phyloP scores from a whole-genome alignment of 2,329 filamentous ascomycete species.

The Capronia epimyces region DNA sequence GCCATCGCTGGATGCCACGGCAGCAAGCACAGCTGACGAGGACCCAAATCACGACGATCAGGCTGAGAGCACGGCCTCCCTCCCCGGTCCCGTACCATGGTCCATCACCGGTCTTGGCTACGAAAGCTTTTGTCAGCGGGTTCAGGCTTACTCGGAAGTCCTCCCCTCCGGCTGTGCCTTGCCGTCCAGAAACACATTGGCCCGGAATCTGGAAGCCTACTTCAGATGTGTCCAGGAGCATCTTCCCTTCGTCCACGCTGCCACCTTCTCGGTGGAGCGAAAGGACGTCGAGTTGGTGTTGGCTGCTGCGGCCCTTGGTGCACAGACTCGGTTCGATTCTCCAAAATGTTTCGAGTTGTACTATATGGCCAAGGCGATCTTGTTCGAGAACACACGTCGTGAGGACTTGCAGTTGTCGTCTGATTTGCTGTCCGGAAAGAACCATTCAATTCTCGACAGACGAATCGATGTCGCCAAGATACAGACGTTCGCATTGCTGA shows the following conservation, averaged over 20 bases:
- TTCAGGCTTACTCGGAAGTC: conserved; percentile 1
- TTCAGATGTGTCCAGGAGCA: conserved; percentile 61
- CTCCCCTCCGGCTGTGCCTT: conserved; percentile 51
- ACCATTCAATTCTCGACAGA: neutral
- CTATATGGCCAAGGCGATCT: conserved; percentile 57
- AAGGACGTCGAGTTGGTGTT: conserved; percentile 63
- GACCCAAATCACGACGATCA: neutral
- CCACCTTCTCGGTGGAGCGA: conserved; percentile 59
- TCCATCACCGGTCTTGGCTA: conserved; percentile 6
- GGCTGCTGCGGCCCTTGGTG: conserved; percentile 59
- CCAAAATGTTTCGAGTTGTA: conserved; percentile 36
- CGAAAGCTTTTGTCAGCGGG: conserved; percentile 6
- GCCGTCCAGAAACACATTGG: conserved; percentile 63
- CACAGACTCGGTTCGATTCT: conserved; percentile 47
- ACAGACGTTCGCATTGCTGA: conserved; percentile 9
- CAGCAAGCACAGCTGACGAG: conserved; percentile 5
- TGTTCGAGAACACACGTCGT: conserved; percentile 52
- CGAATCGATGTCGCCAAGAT: conserved; percentile 3
- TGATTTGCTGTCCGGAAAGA: neutral
- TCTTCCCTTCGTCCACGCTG: conserved; percentile 61
- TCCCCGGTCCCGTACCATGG: conserved; percentile 6
- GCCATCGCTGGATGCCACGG: neutral
- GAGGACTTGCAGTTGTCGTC: conserved; percentile 2
- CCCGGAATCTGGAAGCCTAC: conserved; percentile 65
- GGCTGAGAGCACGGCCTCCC: neutral